Conservation (phyloP, 768 basidiomycete genomes). For the Brasilioporus rufonigricans region DNA sequence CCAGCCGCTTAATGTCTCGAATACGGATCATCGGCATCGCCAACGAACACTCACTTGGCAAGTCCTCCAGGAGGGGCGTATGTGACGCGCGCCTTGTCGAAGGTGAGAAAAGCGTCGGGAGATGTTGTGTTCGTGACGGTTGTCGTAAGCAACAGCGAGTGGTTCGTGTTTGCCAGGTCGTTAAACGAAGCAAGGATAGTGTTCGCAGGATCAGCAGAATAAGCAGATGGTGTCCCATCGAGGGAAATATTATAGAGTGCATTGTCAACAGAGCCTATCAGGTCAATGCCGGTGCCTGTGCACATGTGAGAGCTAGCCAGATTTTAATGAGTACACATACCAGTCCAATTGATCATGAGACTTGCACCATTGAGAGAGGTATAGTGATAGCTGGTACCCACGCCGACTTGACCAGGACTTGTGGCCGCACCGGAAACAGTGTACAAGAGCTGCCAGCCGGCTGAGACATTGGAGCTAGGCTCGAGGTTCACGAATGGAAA, state of each 20-base stretch:
- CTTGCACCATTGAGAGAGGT: slow-evolving; percentile 61
- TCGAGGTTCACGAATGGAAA: slow-evolving; percentile 58
- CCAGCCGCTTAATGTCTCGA: background rate
- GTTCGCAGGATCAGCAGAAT: slow-evolving; percentile 25
- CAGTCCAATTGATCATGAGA: slow-evolving; percentile 57
- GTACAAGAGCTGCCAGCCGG: slow-evolving; percentile 72
- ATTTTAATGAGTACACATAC: slow-evolving; percentile 38
- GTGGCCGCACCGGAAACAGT: slow-evolving; percentile 46
- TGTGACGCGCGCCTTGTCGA: slow-evolving; percentile 56
- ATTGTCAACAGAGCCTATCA: slow-evolving; percentile 49
- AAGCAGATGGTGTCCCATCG: slow-evolving; percentile 42
- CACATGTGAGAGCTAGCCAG: slow-evolving; percentile 4
- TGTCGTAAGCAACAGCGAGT: slow-evolving; percentile 56
- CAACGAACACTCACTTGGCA: slow-evolving; percentile 34
- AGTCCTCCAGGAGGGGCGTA: slow-evolving; percentile 33
- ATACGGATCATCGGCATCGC: slow-evolving; percentile 4
- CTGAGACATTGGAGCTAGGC: slow-evolving; percentile 43
- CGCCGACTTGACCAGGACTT: slow-evolving; percentile 42
- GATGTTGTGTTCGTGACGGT: slow-evolving; percentile 34
- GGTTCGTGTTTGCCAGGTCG: slow-evolving; percentile 45
- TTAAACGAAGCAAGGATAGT: slow-evolving; percentile 50
- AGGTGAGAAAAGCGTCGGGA: slow-evolving; percentile 43
- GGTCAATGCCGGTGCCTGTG: slow-evolving; percentile 62
- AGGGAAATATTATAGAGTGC: slow-evolving; percentile 49
- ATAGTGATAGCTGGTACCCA: slow-evolving; percentile 58